Evolutionary conservation across 441 rosid species (phyloP), one percentile per base, ranked within the genome.

Genomic region (Eutrema salsugineum): DNA sequence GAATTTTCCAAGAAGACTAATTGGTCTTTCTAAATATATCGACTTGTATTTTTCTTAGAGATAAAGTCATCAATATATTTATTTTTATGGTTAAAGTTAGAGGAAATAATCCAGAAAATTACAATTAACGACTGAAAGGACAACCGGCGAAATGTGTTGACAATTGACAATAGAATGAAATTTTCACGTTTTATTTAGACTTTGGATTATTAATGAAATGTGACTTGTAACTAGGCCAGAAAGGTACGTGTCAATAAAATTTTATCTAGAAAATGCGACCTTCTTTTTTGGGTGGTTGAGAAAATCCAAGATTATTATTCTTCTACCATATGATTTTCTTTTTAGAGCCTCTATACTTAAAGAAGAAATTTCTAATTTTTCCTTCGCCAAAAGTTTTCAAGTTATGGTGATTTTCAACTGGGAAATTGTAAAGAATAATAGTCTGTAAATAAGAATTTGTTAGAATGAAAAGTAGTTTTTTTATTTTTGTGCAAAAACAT

Each of bases 131-230:
- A 66, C 15, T 2, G 58, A 14, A 30, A 61, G 0, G 20, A 64
- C 30, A 27, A 47, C 7, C 3, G 3, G 10, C 11, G 40, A 33
- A 36, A 12, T 42, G 9, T 64, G 51, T 73, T 38, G 66, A 56
- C 39, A 9, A 22, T 20, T 50, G 75, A 28, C 63, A 56, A 65
- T 2, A 10, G 6, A 3, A 57, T 14, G 53, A 19, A 28, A 0
- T 27, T 57, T 38, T 39, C 77, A 65, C 65, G 65, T 73, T 73
- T 72, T 54, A 12, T 73, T 36, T 11, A 39, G 42, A 38, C 43
- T 4, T 39, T 39, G 43, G n/a, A 39, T 39, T 11, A 38, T 11
- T 44, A 40, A 28, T 55, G 44, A 14, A 8, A 57, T 11, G 36
- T 58, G 73, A 58, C 47, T 36, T 46, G 11, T 46, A 11, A n/a